Conservation (phyloP, 2,329 filamentous ascomycete genomes). For the Xylariaceae sp. region DNA sequence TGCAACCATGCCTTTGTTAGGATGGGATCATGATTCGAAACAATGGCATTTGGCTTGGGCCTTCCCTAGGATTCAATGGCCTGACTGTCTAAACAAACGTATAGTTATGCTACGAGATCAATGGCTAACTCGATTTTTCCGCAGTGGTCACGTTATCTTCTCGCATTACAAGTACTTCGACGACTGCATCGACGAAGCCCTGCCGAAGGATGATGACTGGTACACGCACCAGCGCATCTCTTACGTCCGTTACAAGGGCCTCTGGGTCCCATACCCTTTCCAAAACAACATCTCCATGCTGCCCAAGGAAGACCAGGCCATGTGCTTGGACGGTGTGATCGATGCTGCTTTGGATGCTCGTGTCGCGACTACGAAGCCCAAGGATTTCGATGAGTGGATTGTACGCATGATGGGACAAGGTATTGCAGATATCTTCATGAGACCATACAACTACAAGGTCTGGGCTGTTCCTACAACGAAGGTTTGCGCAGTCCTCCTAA, state of each 20-base stretch:
- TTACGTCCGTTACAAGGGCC: slow-evolving; percentile 94
- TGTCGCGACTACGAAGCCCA: slow-evolving; percentile 88
- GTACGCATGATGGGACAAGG: slow-evolving; percentile 88
- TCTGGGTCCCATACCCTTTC: slow-evolving; percentile 99
- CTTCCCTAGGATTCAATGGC: neutral
- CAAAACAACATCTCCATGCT: slow-evolving; percentile 99
- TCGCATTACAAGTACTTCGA: slow-evolving; percentile 99
- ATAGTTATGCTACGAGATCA: neutral
- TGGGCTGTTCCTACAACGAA: slow-evolving; percentile 98
- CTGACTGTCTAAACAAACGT: neutral
- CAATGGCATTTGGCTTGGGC: neutral
- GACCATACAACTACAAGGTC: slow-evolving; percentile 99
- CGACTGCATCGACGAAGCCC: slow-evolving; percentile 96
- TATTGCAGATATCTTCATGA: slow-evolving; percentile 96
- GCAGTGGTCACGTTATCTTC: slow-evolving; percentile 92
- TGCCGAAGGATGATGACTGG: slow-evolving; percentile 94
- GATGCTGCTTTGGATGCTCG: slow-evolving; percentile 89
- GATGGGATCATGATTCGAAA: neutral
- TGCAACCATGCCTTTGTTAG: neutral
- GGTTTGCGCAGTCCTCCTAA: slow-evolving; percentile 57
- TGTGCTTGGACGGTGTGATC: slow-evolving; percentile 93
- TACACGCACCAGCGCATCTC: slow-evolving; percentile 98
- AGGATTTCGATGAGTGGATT: slow-evolving; percentile 99
- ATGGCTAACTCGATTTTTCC: slow-evolving; percentile 12
- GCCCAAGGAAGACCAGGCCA: slow-evolving; percentile 95